Base-by-base conservation (phyloP, 169 alveolate species). In the Eimeria falciformis region DNA sequence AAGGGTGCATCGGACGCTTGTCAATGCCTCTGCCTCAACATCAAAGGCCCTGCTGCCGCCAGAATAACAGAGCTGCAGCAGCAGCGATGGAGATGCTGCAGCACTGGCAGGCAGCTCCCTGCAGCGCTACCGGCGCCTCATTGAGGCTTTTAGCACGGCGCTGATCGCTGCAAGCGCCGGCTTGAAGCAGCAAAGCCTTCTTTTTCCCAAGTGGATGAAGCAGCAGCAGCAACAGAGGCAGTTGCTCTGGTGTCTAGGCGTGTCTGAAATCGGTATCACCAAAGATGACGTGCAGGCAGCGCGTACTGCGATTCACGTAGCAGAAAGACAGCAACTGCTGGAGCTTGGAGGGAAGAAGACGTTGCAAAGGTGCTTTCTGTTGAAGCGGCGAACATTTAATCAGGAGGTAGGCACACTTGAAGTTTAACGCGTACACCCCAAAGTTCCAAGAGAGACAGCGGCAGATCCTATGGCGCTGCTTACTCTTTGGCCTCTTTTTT, bases 211-310 rank as follows among this genome's bases (percentile, higher is more conserved):
- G 11, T 27, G 14, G 37, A 23, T 3, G 33, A 11, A 1, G 73
- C 73, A 62, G 73, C 73, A 62, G 73, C 73, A 62, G 33, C 40
- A 17, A 37, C 73, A 62, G 73, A 18, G 23, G 73, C 73, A 62
- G 1, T 4, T 62, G 17, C 14, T 62, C 14, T 37, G 73, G 73
- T 62, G 73, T 62, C 73, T 62, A 7, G 33, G 73, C 33, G 43
- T 62, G 23, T 12, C 73, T 7, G 73, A 62, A 62, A 37, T 27
- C 17, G 73, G 37, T 7, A 62, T 62, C 73, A 62, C 73, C 29
- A 62, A 62, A 27, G 29, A 0, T 11, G 23, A 23, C 29, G 33
- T 62, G 40, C 73, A 62, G 73, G 73, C 73, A 62, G 73, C 73
- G 29, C n/a, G 73, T 18, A 23, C 23, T 7, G 33, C 40, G n/a